Evolutionary conservation across 495 filamentous ascomycete genomes (phyloP).

Genomic region (Letharia columbiana): DNA sequence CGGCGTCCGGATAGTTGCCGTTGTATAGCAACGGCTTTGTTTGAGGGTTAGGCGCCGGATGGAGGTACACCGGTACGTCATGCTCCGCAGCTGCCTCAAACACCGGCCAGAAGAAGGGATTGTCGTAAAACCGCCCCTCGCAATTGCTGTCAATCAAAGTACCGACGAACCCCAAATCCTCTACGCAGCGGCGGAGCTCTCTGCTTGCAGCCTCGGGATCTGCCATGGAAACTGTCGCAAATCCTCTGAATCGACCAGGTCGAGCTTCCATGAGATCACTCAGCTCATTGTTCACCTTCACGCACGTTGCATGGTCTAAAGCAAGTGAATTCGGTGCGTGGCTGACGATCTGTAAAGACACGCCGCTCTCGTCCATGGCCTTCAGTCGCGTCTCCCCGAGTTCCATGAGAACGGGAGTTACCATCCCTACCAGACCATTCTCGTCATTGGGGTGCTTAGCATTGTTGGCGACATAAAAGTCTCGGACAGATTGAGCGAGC

Average conservation of each 20-base stretch:
- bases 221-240: too few species aligned
- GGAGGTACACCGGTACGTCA: neutral
- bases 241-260: too few species aligned
- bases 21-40: neutral
- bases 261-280: neutral
- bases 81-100: neutral
- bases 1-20: constrained; percentile 7
- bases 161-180: neutral
- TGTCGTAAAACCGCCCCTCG: neutral
- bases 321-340: neutral
- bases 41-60: neutral
- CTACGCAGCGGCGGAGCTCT: too few species aligned
- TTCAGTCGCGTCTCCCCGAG: neutral
- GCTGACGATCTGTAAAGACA: constrained; percentile 6
- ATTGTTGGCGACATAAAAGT: constrained; percentile 7
- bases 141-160: neutral
- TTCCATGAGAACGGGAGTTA: neutral
- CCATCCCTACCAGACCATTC: neutral
- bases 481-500: constrained; percentile 34
- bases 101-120: neutral
- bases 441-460: neutral
- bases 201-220: too few species aligned
- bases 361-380: constrained; percentile 4
- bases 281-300: constrained; percentile 5
- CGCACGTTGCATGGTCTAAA: neutral